A percentile compares a stretch with the other conserved stretches of the same genome.
phyloP scores from a whole-genome alignment of 331 rosid genomes.

The Prunus yedoensis region DNA sequence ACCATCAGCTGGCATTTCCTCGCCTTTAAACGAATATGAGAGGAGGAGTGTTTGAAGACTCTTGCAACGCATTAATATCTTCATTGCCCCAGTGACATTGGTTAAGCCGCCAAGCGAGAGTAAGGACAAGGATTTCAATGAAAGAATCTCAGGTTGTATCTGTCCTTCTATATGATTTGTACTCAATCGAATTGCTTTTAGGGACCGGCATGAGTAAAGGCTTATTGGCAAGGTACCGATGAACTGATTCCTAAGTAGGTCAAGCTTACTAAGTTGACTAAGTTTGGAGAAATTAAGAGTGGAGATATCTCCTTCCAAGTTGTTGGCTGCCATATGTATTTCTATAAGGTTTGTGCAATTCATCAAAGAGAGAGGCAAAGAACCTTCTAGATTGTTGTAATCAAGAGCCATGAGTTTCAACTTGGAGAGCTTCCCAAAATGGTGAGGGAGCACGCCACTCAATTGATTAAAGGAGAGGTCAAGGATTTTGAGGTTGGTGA shows the following conservation, averaged over 20 bases:
- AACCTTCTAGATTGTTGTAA: not conserved
- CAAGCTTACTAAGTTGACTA: no score
- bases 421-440: no score
- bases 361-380: not conserved
- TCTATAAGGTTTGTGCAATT: no score
- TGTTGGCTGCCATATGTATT: not conserved
- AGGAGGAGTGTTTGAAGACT: not conserved
- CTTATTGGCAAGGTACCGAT: no score
- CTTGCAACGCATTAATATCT: not conserved
- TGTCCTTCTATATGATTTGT: accelerated
- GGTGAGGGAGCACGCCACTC: not conserved
- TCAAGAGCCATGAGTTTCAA: no score
- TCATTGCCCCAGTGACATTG: not conserved
- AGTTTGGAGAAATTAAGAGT: no score
- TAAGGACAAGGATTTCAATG: not conserved
- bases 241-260: accelerated
- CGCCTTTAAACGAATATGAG: not conserved
- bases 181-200: no score
- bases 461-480: not conserved
- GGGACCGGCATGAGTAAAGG: no score
- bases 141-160: not conserved
- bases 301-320: no score
- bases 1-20: not conserved
- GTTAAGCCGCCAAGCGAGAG: not conserved
- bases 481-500: not conserved